Base-by-base conservation (phyloP, 75 land plant genomes). In the Azolla pinnata region DNA sequence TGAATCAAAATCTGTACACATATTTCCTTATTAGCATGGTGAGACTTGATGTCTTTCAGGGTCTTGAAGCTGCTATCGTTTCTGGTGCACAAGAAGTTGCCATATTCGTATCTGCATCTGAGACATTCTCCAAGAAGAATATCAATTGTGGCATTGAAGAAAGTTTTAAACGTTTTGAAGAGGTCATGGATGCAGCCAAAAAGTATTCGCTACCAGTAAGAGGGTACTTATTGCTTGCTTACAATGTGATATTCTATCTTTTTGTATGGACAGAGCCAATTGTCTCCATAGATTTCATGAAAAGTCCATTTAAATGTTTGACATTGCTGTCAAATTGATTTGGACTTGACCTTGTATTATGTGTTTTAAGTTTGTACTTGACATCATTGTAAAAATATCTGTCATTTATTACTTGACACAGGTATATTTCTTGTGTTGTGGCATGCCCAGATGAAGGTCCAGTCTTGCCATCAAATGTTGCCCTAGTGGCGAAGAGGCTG, bases 11-110 rank as follows among this genome's bases (percentile, higher is more conserved):
- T 5, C 40, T 5, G 5, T 35, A 5, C 40, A 5, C 5, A 35
- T 5, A 35, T 35, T 35, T 47, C 3, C 20, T 3, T 47, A 20
- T 16, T 9, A 20, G 50, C 18, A 47, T 8, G 51, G 18, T 8
- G 51, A 3, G 18, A 12, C 19, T 12, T 3, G 51, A 8, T 20
- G 4, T 3, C 4, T 48, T 18, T 7, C 62, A 89, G 98, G 96
- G 98, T 17, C 85, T 93, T 79, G 72, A 89, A 64, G 90, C 89
- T 42, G 98, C 98, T 35, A 35, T 89, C 67, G 96, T 79, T 56
- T 90, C 96, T 64, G 98, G 98, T 33, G 98, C 83, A 17, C 85
- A 85, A 61, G 98, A 93, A 65, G 78, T 93, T 29, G 98, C 96
- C 17, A 64, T 93, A 31, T 93, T 93, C 79, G 96, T 90, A 45